Evolutionary conservation across 2,329 filamentous ascomycete species (phyloP), one percentile per base, ranked within the genome.

Genomic region (Epichloe elymi): DNA sequence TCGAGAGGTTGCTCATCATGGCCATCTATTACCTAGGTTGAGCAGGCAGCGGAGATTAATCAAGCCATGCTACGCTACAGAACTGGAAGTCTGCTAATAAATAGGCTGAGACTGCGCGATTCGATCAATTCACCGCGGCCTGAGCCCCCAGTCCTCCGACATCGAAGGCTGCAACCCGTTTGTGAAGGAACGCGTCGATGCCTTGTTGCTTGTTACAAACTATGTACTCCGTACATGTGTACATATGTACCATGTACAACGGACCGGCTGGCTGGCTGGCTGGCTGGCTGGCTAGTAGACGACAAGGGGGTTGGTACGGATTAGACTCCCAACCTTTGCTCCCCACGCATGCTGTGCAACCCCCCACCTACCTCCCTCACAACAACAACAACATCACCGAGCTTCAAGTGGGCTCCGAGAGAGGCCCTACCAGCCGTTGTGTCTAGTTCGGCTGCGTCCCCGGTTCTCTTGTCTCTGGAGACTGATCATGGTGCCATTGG

Each of bases 391-490:
- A 37, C 19, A 30, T 42, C 20, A 26, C 17, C 26, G 11, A 17
- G 26, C 42, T 33, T 33, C 42, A 33, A 23, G 36, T 46, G 49
- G 42, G 33, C 37, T 40, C 35, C 43, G 44, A 46, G 33, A 19
- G 40, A 23, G 50, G 46, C 50, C 46, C 46, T 48, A 36, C 40
- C 46, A 40, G 38, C 51, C 48, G 35, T 53, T 48, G 48, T 47
- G 51, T 47, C 43, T 36, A 35, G 35, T 45, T 53, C 51, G 51
- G 51, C 44, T 49, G 47, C 51, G 39, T 45, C 48, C 33, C 51
- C 51, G 49, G 49, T 26, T 43, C 33, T 42, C 17, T 26, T 43
- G 41, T 44, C 46, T 43, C 43, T 36, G 42, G 20, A 19, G 42
- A 37, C 43, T 52, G 33, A 46, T 49, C 41, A 48, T 30, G 26